Base-by-base conservation (phyloP, 176 grass and related monocot genomes). In the Poa annua region DNA sequence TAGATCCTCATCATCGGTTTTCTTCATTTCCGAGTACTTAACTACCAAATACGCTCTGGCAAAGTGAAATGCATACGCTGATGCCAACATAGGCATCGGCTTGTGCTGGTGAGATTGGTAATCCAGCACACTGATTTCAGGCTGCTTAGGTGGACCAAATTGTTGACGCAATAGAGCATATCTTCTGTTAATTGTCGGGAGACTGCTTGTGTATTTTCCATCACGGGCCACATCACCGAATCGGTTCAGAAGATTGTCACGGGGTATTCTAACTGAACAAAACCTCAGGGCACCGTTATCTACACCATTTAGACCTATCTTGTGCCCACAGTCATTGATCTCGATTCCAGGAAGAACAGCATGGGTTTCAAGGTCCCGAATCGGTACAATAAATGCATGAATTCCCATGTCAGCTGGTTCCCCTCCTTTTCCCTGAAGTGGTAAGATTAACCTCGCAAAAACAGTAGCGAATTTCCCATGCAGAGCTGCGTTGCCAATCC, bases 281-380 rank as follows among this genome's bases (percentile, higher is more conserved):
- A 99, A 99, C 51, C 96, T 88, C 69, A 99, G 76, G 9, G 96
- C 96, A 13, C 96, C 96, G 78, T 99, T 99, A 54, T 99, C 96
- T 55, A 99, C 96, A 73, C 96, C 96, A 87, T 99, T 99, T 48
- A 99, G 83, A 61, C 96, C 96, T 38, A 99, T 90, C 85, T 99
- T 99, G 77, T 92, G 96, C 19, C 93, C 96, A 85, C 96, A 99
- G 87, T 99, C 96, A 85, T 99, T 78, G 69, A 99, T 99, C 83
- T 93, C 96, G 42, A 99, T 90, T 55, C 96, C 96, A 54, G 93
- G 93, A 76, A 99, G 93, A 88, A 98, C 71, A 49, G 56, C 69
- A 76, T 96, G 91, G 69, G 91, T 87, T 44, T 96, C 86, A 80
- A 93, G 89, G 83, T 96, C 89, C 80, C 96, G 78, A 80, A 96